phyloP scores from a whole-genome alignment of 2,329 filamentous ascomycete genomes.

The Sphaerulina vaccinii region DNA sequence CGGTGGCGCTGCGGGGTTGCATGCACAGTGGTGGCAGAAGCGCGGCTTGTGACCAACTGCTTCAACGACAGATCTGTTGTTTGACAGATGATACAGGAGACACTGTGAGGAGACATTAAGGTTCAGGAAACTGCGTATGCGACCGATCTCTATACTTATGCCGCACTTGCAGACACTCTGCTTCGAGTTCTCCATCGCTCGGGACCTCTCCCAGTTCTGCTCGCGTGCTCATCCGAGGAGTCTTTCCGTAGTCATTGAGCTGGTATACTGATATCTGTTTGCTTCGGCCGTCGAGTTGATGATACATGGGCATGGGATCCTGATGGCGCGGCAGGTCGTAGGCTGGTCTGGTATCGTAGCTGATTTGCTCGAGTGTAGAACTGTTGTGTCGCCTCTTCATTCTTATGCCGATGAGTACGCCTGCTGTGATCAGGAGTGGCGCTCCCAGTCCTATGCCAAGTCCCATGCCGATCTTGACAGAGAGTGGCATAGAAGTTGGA shows the following conservation, averaged over 20 bases:
- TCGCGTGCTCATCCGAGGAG: not conserved
- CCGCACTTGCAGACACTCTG: too few species aligned
- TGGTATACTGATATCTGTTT: conserved; percentile 1
- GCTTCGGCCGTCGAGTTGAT: not conserved
- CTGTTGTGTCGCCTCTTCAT: not conserved
- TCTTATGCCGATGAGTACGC: not conserved
- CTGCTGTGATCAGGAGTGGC: not conserved
- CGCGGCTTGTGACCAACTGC: too few species aligned
- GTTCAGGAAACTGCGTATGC: too few species aligned
- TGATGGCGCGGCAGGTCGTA: not conserved
- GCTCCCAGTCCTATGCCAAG: not conserved
- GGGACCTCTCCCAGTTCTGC: not conserved
- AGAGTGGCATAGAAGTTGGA: not conserved
- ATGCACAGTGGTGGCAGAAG: too few species aligned
- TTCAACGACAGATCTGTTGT: too few species aligned
- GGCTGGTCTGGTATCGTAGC: not conserved
- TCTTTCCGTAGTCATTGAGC: not conserved
- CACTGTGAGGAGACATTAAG: too few species aligned
- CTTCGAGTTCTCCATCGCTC: too few species aligned
- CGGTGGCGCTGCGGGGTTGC: too few species aligned
- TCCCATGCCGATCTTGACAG: conserved; percentile 4
- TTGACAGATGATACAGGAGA: too few species aligned
- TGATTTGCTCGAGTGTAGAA: not conserved
- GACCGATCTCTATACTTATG: too few species aligned
- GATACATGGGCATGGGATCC: not conserved